phyloP scores from a whole-genome alignment of 345 rosid genomes.

The Hibiscus tridactylites region DNA sequence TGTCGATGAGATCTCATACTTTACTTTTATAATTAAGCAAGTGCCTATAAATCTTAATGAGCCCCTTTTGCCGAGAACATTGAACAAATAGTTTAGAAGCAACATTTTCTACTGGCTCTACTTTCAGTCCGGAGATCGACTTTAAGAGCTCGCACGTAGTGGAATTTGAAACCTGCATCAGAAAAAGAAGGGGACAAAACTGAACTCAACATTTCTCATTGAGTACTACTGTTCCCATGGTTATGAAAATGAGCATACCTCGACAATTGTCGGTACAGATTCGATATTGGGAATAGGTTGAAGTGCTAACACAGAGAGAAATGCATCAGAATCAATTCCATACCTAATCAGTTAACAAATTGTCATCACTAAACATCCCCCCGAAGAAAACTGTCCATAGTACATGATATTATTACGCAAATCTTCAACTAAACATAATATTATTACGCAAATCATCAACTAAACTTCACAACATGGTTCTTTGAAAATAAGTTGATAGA shows the following conservation, averaged over 20 bases:
- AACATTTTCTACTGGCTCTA: constrained; percentile 84
- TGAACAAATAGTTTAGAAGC: constrained; percentile 94
- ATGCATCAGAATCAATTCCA: constrained; percentile 87
- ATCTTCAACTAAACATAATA: neutral
- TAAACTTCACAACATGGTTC: neutral
- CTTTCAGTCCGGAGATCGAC: constrained; percentile 78
- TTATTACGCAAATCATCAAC: neutral
- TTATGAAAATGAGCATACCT: constrained; percentile 36
- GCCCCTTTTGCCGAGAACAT: constrained; percentile 90
- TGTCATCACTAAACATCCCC: constrained; percentile 20
- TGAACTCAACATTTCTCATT: constrained; percentile 6
- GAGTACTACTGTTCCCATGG: neutral
- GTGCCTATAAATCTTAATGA: constrained; percentile 89
- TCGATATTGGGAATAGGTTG: constrained; percentile 71
- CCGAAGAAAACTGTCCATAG: neutral
- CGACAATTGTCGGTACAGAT: constrained; percentile 84
- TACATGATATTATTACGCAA: neutral
- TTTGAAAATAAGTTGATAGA: constrained; percentile 1
- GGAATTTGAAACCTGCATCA: constrained; percentile 64
- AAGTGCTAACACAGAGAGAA: constrained; percentile 88
- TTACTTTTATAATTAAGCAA: constrained; percentile 65
- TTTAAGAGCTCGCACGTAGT: constrained; percentile 81
- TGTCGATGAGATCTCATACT: constrained; percentile 28
- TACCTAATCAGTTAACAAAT: constrained; percentile 47
- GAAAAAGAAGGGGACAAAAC: constrained; percentile 2